Conservation (phyloP, 2,329 filamentous ascomycete species). For the Penicillium hesseltinei region DNA sequence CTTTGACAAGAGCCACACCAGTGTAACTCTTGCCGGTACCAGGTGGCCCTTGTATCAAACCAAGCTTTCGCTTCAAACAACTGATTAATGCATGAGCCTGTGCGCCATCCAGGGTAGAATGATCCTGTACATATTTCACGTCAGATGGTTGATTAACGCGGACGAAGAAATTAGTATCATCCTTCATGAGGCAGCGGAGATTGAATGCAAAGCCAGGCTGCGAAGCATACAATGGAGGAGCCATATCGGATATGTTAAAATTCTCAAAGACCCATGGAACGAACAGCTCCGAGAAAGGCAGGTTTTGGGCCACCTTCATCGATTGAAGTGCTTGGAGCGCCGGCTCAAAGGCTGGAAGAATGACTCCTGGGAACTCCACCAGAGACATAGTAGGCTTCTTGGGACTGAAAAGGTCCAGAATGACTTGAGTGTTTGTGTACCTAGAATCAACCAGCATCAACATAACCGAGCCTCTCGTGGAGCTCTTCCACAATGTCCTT, state of each 20-base stretch:
- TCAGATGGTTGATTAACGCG: constrained; percentile 13
- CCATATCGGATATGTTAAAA: constrained; percentile 28
- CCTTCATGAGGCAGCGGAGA: constrained; percentile 27
- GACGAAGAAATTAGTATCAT: constrained; percentile 23
- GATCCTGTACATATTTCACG: constrained; percentile 15
- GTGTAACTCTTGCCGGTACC: constrained; percentile 31
- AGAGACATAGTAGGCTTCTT: constrained; percentile 34
- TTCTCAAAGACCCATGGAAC: constrained; percentile 20
- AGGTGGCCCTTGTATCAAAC: constrained; percentile 30
- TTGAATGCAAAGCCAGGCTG: constrained; percentile 51
- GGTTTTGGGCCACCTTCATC: constrained; percentile 45
- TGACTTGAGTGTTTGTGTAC: constrained; percentile 22
- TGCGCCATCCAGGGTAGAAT: constrained; percentile 22
- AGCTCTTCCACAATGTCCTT: constrained; percentile 27
- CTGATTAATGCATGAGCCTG: constrained; percentile 21
- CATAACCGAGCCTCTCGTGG: constrained; percentile 28
- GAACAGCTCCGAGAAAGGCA: constrained; percentile 53
- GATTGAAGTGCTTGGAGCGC: constrained; percentile 57
- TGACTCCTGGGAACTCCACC: constrained; percentile 61
- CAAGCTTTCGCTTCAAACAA: constrained; percentile 19
- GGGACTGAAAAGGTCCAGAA: constrained; percentile 18
- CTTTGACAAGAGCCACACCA: constrained; percentile 30
- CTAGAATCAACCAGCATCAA: constrained; percentile 29
- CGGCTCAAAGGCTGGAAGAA: constrained; percentile 58
- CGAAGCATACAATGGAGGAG: constrained; percentile 53